Conservation (phyloP, 2,329 filamentous ascomycete species). For the Diaporthe ampelina region DNA sequence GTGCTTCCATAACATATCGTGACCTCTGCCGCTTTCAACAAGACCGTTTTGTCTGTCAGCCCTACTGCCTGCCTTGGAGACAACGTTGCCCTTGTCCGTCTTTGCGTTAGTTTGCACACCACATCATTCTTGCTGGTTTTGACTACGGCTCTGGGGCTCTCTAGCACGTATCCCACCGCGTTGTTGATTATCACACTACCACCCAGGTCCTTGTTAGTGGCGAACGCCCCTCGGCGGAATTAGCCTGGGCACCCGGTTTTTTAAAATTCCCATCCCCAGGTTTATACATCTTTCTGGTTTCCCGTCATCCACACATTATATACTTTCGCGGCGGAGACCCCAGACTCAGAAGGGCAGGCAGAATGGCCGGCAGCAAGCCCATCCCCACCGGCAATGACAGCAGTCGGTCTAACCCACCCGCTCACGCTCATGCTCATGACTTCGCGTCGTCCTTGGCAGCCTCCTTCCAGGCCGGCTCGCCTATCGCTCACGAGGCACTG, state of each 20-base stretch:
- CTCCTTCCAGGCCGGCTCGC: conserved; percentile 73
- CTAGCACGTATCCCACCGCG: background rate
- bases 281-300: background rate
- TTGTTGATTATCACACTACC: background rate
- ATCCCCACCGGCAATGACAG: conserved; percentile 28
- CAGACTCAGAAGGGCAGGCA: conserved; percentile 9
- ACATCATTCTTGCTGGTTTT: background rate
- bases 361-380: conserved; percentile 33
- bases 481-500: conserved; percentile 75
- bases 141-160: background rate
- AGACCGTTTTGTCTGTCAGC: background rate
- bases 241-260: conserved; percentile 9
- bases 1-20: conserved; percentile 22
- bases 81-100: background rate
- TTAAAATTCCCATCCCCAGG: background rate
- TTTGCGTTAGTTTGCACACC: background rate
- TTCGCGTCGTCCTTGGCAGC: conserved; percentile 54
- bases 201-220: conserved; percentile 26
- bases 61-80: conserved; percentile 1
- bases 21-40: background rate
- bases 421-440: conserved; percentile 40
- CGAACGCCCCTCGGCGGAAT: conserved; percentile 25
- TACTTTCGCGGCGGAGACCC: background rate
- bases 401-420: conserved; percentile 7
- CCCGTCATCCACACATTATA: background rate